phyloP scores from a whole-genome alignment of 805 yeast species.

The Barnettozyma sp. region DNA sequence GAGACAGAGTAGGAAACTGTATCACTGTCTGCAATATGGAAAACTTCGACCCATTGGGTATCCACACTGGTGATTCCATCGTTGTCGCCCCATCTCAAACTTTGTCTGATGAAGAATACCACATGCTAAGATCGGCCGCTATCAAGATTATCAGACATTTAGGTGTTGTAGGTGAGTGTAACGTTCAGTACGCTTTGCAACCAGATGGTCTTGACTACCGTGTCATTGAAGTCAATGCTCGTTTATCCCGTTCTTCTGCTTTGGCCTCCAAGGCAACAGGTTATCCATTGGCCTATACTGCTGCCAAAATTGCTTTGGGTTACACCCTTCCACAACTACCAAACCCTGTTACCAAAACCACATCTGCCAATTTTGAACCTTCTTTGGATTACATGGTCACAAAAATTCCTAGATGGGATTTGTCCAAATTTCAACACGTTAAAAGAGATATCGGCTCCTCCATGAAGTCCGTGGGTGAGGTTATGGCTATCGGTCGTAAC shows the following conservation, averaged over 20 bases:
- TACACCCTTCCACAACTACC: conserved; percentile 93
- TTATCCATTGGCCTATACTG: conserved; percentile 96
- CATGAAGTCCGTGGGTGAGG: conserved; percentile 99
- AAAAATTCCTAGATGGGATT: conserved; percentile 98
- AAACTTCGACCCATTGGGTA: conserved; percentile 96
- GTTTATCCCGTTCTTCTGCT: conserved; percentile 95
- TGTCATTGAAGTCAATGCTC: conserved; percentile 95
- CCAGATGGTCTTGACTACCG: conserved; percentile 95
- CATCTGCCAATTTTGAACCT: conserved; percentile 96
- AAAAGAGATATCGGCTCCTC: conserved; percentile 90
- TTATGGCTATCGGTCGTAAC: conserved; percentile 97
- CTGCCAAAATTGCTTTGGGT: conserved; percentile 94
- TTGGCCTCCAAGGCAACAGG: conserved; percentile 98
- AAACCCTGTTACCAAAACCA: conserved; percentile 92
- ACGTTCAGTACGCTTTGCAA: conserved; percentile 93
- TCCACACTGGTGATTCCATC: conserved; percentile 98
- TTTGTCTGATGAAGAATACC: conserved; percentile 92
- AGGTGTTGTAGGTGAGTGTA: conserved; percentile 99
- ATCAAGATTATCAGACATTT: conserved; percentile 94
- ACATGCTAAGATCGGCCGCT: conserved; percentile 96
- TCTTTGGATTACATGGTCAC: conserved; percentile 94
- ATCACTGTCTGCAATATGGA: conserved; percentile 99
- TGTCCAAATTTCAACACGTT: conserved; percentile 91
- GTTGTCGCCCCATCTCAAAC: conserved; percentile 99
- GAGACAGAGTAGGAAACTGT: conserved; percentile 95